Conservation (phyloP, 768 basidiomycete species). For the Amanita rubescens region DNA sequence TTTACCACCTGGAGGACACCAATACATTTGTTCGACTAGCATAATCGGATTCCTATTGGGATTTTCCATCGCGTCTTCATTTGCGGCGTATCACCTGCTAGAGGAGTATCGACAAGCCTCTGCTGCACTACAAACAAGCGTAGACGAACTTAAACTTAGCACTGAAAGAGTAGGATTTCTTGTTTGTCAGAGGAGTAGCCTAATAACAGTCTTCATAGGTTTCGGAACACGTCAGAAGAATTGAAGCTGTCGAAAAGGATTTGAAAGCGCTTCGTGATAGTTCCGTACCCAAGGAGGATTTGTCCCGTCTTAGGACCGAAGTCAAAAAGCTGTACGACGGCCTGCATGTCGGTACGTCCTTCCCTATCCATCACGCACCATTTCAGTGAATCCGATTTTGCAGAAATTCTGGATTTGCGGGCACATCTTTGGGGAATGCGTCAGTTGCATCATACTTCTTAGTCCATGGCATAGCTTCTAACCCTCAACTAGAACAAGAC, state of each 20-base stretch:
- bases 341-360: conserved; percentile 59
- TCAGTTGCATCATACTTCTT: conserved; percentile 34
- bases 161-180: conserved; percentile 59
- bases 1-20: neutral
- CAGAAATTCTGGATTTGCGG: conserved; percentile 77
- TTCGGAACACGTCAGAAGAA: conserved; percentile 73
- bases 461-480: neutral
- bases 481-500: conserved; percentile 58
- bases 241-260: conserved; percentile 87
- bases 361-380: conserved; percentile 4
- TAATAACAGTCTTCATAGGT: conserved; percentile 38
- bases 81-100: conserved; percentile 80
- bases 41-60: conserved; percentile 84
- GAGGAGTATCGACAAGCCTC: conserved; percentile 90
- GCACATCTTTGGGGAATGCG: conserved; percentile 86
- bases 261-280: conserved; percentile 63
- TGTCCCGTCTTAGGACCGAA: conserved; percentile 67
- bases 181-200: neutral
- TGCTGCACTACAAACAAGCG: conserved; percentile 79
- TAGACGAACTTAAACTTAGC: conserved; percentile 77
- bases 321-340: conserved; percentile 85
- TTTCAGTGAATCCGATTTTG: neutral
- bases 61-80: conserved; percentile 82
- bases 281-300: conserved; percentile 74
- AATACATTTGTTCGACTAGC: conserved; percentile 28